A percentile compares a stretch with the other conserved stretches of the same genome.
phyloP scores from a whole-genome alignment of 1,284 basidiomycete species.

The Serendipita sp. region DNA sequence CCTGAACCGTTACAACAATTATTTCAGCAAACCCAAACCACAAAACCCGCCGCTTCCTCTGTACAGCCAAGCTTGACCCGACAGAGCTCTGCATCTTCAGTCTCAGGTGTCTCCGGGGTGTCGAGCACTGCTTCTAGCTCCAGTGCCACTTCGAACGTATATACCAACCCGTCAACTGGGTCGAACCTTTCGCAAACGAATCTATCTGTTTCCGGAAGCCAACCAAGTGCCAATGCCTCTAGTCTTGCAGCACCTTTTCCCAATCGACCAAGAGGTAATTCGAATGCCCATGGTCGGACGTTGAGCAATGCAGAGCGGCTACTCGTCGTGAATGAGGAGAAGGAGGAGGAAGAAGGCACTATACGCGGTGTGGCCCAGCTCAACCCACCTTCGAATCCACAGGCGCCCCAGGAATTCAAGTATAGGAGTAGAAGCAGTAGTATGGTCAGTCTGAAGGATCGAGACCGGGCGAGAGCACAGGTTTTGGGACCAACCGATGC shows the following conservation, averaged over 20 bases:
- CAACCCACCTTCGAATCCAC: not conserved
- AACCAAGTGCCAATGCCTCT: constrained; percentile 17
- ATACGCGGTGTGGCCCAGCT: not conserved
- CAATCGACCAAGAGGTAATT: constrained; percentile 32
- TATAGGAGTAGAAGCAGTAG: constrained; percentile 1
- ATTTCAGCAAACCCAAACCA: not conserved
- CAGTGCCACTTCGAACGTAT: not conserved
- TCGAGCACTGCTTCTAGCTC: constrained; percentile 1
- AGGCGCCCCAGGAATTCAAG: not conserved
- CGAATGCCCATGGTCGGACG: constrained; percentile 36
- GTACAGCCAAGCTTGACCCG: not conserved
- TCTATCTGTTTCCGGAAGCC: constrained; percentile 6
- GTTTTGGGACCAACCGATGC: not conserved
- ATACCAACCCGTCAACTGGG: not conserved
- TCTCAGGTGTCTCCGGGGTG: not conserved
- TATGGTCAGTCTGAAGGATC: constrained; percentile 3
- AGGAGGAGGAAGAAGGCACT: not conserved
- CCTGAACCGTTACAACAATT: too few species aligned
- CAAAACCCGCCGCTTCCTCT: constrained; percentile 17
- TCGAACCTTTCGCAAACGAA: not conserved
- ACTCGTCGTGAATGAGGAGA: not conserved
- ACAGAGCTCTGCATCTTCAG: constrained; percentile 5
- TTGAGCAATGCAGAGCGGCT: not conserved
- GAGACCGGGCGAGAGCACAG: not conserved
- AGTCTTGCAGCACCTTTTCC: constrained; percentile 18